Percentiles rank a stretch among this genome's conserved stretches.
These are phyloP conservation scores for Russula compacta DNA, from an alignment of 768 basidiomycete genomes.

Conservation along the genomic window DNA sequence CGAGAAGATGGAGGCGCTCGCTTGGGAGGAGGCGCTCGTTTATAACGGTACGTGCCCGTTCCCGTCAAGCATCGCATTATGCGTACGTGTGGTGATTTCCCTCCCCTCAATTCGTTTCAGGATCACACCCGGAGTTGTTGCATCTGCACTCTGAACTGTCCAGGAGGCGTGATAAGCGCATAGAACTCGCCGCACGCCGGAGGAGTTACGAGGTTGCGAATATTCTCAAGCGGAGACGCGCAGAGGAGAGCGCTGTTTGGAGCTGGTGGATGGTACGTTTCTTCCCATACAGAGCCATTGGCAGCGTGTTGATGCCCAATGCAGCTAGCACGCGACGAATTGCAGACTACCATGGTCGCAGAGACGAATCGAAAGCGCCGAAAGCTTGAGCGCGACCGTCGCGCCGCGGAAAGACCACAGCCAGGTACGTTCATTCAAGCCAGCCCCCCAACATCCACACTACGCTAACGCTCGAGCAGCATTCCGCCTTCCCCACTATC, in stretches of 20 bases:
- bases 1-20: constrained; percentile 87
- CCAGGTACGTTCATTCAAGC: constrained; percentile 41
- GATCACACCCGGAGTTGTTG: constrained; percentile 77
- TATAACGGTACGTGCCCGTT: constrained; percentile 49
- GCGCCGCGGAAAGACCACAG: constrained; percentile 66
- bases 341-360: constrained; percentile 83
- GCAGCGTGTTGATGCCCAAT: background rate
- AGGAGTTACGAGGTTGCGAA: constrained; percentile 59
- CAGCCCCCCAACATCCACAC: background rate
- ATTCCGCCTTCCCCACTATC: constrained; percentile 51
- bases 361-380: constrained; percentile 83
- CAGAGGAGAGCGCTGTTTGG: constrained; percentile 76
- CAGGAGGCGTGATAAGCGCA: constrained; percentile 68
- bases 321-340: constrained; percentile 65
- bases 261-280: constrained; percentile 59
- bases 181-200: constrained; percentile 71
- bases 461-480: constrained; percentile 28
- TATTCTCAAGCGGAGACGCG: constrained; percentile 49
- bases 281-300: background rate
- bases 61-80: background rate
- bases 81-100: background rate
- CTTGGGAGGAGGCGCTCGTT: constrained; percentile 80
- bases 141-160: constrained; percentile 74
- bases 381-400: constrained; percentile 75
- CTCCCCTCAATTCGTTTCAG: constrained; percentile 31